Conservation (phyloP, 169 alveolate species). For the Plasmodium reichenowi region DNA sequence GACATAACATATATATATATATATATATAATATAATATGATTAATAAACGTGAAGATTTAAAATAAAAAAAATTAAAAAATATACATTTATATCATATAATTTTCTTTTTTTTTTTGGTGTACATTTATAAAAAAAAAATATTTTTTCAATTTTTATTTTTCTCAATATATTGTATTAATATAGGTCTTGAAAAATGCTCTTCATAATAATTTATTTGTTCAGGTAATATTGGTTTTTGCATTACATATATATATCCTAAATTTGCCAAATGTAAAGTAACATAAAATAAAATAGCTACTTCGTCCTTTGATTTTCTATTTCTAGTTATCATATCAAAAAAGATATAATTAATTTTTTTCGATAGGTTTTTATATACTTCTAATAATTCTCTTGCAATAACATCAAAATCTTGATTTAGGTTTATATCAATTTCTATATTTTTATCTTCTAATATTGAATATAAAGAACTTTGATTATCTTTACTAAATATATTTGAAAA, state of each 20-base stretch:
- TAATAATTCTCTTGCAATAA: slow-evolving; percentile 56
- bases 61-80: no score
- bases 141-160: neutral
- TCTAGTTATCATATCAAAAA: slow-evolving; percentile 64
- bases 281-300: slow-evolving; percentile 53
- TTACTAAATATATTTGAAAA: slow-evolving; percentile 50
- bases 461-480: slow-evolving; percentile 51
- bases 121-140: neutral
- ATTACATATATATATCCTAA: slow-evolving; percentile 49
- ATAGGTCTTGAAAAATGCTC: slow-evolving; percentile 66
- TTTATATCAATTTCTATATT: slow-evolving; percentile 24
- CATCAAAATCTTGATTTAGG: slow-evolving; percentile 68
- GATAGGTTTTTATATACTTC: slow-evolving; percentile 67
- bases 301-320: slow-evolving; percentile 56
- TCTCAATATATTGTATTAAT: slow-evolving; percentile 36
- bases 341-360: slow-evolving; percentile 56
- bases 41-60: no score
- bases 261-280: slow-evolving; percentile 74
- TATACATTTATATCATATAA: no score
- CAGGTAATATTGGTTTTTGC: slow-evolving; percentile 73
- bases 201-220: slow-evolving; percentile 27
- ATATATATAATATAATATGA: no score
- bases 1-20: no score
- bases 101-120: no score
- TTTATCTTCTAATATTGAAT: slow-evolving; percentile 50